Evolutionary conservation across 805 yeast species (phyloP).

Genomic region (Cyberlindnera nakhonratchasimensis): DNA sequence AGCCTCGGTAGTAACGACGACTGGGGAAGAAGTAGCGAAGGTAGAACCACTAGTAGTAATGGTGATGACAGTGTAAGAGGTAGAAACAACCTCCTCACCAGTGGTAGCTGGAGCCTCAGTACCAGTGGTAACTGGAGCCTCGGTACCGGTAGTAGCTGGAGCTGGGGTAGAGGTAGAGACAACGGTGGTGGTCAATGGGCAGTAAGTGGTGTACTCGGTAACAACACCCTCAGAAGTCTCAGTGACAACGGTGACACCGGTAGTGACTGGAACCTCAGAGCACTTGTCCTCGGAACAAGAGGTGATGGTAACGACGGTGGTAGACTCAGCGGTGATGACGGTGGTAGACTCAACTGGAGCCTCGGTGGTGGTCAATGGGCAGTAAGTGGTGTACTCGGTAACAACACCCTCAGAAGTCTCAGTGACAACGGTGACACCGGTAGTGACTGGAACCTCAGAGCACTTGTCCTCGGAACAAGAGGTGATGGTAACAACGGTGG

Average conservation of each 20-base stretch:
- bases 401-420: slow-evolving; percentile 28
- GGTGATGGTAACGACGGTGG: slow-evolving; percentile 20
- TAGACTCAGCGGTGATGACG: slow-evolving; percentile 28
- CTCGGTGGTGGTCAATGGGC: slow-evolving; percentile 18
- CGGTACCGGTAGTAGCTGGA: slow-evolving; percentile 8
- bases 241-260: slow-evolving; percentile 24
- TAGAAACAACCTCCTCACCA: slow-evolving; percentile 1
- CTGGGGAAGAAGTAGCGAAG: slow-evolving; percentile 6
- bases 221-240: slow-evolving; percentile 13
- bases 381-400: slow-evolving; percentile 24
- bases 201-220: slow-evolving; percentile 19
- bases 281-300: slow-evolving; percentile 9
- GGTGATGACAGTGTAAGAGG: slow-evolving; percentile 5
- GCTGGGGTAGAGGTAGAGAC: slow-evolving; percentile 12
- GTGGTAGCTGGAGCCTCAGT: slow-evolving; percentile 8
- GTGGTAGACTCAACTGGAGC: slow-evolving; percentile 26
- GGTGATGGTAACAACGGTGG: slow-evolving; percentile 10
- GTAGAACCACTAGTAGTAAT: slow-evolving; percentile 9
- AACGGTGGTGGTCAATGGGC: slow-evolving; percentile 20
- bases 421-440: slow-evolving; percentile 30
- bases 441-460: slow-evolving; percentile 28
- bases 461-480: slow-evolving; percentile 6
- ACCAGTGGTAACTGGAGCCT: background rate
- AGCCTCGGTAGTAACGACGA: slow-evolving; percentile 4
- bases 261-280: slow-evolving; percentile 12